Evolutionary conservation across 2,329 filamentous ascomycete genomes (phyloP).

Genomic region (Rhynchosporium secalis): DNA sequence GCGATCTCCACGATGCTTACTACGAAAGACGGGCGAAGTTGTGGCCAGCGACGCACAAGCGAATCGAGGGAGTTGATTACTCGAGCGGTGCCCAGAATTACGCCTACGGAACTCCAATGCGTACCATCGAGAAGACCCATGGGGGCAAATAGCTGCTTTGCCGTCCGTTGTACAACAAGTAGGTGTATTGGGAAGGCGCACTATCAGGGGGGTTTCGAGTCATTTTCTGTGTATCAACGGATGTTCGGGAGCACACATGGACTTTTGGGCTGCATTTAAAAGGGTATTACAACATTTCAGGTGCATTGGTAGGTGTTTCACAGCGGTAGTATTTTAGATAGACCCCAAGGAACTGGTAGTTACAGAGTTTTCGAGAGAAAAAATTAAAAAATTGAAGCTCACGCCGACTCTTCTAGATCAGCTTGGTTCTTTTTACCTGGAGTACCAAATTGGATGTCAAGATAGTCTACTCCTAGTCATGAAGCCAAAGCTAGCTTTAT

Average conservation of each 20-base stretch:
- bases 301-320: not conserved
- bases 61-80: slow-evolving; percentile 40
- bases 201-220: not conserved
- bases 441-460: too few relatives aligned
- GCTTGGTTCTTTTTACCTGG: not conserved
- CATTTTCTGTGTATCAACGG: too few relatives aligned
- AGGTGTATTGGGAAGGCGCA: not conserved
- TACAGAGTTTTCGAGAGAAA: not conserved
- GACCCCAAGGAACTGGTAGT: not conserved
- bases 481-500: too few relatives aligned
- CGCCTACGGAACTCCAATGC: slow-evolving; percentile 44
- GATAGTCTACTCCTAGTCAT: too few relatives aligned
- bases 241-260: too few relatives aligned
- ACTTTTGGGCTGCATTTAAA: not conserved
- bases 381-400: not conserved
- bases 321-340: not conserved
- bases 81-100: slow-evolving; percentile 41
- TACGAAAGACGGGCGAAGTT: slow-evolving; percentile 44
- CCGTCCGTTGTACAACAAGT: not conserved
- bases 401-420: not conserved
- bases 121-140: slow-evolving; percentile 37
- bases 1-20: slow-evolving; percentile 46
- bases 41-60: slow-evolving; percentile 45
- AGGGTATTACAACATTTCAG: not conserved
- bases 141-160: not conserved